These are phyloP conservation scores for Phaeosphaeriaceae sp. DNA, from an alignment of 2,329 filamentous ascomycete genomes.

Conservation along the genomic window DNA sequence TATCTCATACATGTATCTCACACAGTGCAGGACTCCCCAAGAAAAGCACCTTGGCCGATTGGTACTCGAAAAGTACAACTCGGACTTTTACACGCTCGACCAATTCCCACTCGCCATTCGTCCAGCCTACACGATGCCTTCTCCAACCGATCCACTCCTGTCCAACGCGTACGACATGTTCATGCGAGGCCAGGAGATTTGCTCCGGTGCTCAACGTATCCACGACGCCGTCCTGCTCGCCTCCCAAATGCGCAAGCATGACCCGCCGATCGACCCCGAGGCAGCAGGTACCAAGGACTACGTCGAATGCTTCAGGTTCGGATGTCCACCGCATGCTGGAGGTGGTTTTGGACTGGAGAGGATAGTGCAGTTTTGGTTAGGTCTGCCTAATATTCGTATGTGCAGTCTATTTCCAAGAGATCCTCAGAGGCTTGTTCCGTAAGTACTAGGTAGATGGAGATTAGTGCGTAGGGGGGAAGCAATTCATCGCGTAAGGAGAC, in stretches of 20 bases:
- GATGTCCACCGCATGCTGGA: conserved; percentile 68
- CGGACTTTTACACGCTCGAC: conserved; percentile 96
- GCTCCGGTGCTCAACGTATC: conserved; percentile 71
- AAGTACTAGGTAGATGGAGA: conserved; percentile 10
- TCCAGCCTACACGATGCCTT: conserved; percentile 91
- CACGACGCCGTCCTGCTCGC: conserved; percentile 65
- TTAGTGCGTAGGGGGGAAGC: no score
- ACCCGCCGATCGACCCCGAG: conserved; percentile 62
- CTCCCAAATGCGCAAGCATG: conserved; percentile 64
- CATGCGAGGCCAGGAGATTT: conserved; percentile 73
- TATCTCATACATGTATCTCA: conserved; percentile 6
- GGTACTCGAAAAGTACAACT: conserved; percentile 85
- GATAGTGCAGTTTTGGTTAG: conserved; percentile 71
- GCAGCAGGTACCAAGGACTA: conserved; percentile 68
- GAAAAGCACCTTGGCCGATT: conserved; percentile 89
- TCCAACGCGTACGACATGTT: conserved; percentile 73
- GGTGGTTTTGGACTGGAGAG: conserved; percentile 70
- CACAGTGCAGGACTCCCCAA: conserved; percentile 66
- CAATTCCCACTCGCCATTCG: conserved; percentile 90
- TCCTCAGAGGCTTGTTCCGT: conserved; percentile 61
- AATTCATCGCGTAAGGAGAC: no score
- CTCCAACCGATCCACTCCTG: conserved; percentile 52
- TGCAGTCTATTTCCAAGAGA: conserved; percentile 69
- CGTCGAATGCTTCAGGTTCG: conserved; percentile 68
- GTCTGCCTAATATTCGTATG: conserved; percentile 67